These are phyloP conservation scores for Oidium heveae DNA, from an alignment of 2,329 filamentous ascomycete species.

Conservation along the genomic window DNA sequence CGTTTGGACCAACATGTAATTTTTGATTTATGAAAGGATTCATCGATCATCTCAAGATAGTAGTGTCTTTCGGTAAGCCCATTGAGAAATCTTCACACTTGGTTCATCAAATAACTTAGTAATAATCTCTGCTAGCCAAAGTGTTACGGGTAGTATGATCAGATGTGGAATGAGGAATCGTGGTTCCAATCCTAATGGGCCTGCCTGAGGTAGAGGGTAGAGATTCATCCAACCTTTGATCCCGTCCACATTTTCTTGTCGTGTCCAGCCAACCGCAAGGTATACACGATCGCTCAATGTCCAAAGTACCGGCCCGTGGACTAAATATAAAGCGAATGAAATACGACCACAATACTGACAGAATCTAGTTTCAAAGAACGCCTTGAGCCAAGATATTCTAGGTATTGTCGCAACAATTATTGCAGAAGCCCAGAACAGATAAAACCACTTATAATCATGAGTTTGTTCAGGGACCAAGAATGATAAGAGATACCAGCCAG, in stretches of 20 bases:
- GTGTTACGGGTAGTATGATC: constrained; percentile 30
- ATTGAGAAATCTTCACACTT: constrained; percentile 28
- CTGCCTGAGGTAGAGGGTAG: constrained; percentile 36
- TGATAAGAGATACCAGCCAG: constrained; percentile 20
- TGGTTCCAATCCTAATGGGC: constrained; percentile 36
- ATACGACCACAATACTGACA: constrained; percentile 37
- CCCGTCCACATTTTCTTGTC: constrained; percentile 21
- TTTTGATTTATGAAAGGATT: no score
- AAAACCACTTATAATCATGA: constrained; percentile 44
- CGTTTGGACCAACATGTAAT: no score
- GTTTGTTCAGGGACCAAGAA: constrained; percentile 39
- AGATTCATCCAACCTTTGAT: constrained; percentile 30
- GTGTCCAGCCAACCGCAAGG: constrained; percentile 29
- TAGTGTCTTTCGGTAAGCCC: constrained; percentile 26
- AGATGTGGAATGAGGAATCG: constrained; percentile 33
- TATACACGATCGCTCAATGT: constrained; percentile 37
- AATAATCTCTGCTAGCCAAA: constrained; percentile 30
- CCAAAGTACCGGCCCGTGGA: constrained; percentile 36
- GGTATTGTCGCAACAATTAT: constrained; percentile 29
- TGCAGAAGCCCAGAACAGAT: constrained; percentile 34
- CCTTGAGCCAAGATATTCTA: constrained; percentile 30
- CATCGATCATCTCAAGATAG: background rate
- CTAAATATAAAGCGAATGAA: constrained; percentile 36
- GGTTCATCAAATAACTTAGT: constrained; percentile 35
- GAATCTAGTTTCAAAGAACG: constrained; percentile 31